These are phyloP conservation scores for Hippophae rhamnoides DNA, from an alignment of 306 rosid genomes.

Conservation along the genomic window DNA sequence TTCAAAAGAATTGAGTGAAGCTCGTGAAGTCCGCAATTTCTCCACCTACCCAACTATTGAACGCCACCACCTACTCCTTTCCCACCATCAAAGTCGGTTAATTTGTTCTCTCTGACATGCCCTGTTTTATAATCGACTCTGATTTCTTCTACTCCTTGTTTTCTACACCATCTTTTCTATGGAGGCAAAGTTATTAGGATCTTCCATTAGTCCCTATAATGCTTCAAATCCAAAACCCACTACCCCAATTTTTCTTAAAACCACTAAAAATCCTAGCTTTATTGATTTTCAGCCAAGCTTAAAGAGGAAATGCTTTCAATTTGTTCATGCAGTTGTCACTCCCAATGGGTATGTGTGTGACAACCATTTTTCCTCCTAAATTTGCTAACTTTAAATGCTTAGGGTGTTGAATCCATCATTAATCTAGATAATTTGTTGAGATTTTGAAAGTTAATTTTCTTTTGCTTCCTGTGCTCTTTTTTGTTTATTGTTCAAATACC, in stretches of 20 bases:
- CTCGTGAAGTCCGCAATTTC: not conserved
- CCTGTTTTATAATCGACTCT: not conserved
- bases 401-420: too few species aligned
- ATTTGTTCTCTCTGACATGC: not conserved
- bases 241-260: slow-evolving; percentile 12
- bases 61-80: not conserved
- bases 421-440: too few species aligned
- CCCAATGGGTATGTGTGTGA: slow-evolving; percentile 35
- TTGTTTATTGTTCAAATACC: too few species aligned
- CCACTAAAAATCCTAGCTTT: slow-evolving; percentile 6
- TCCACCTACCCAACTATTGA: not conserved
- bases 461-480: too few species aligned
- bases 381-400: not conserved
- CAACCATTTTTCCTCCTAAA: slow-evolving; percentile 12
- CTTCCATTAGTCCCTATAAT: slow-evolving; percentile 11
- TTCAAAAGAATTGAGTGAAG: not conserved
- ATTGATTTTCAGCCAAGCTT: slow-evolving; percentile 17
- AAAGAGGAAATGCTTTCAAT: slow-evolving; percentile 19
- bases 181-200: slow-evolving; percentile 51
- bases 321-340: slow-evolving; percentile 24
- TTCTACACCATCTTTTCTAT: slow-evolving; percentile 18
- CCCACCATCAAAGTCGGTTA: not conserved
- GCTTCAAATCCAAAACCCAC: slow-evolving; percentile 17
- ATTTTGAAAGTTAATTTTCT: too few species aligned
- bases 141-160: not conserved